Conservation (phyloP, 1,139 yeast species). For the Kodamaea suecica region DNA sequence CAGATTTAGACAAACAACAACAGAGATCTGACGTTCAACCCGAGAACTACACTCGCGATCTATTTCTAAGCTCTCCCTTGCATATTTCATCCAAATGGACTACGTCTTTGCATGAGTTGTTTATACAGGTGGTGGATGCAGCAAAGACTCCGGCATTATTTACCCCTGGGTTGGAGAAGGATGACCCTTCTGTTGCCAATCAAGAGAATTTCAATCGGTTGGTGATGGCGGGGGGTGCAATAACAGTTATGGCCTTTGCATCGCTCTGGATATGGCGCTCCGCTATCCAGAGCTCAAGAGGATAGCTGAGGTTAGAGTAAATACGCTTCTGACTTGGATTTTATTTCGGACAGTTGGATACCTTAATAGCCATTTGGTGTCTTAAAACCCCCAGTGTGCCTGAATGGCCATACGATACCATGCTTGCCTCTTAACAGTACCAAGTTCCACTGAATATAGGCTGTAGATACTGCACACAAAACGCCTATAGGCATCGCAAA, state of each 20-base stretch:
- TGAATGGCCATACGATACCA: too few relatives aligned
- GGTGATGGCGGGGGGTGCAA: slow-evolving; percentile 64
- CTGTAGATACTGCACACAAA: slow-evolving; percentile 1
- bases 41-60: slow-evolving; percentile 71
- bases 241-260: slow-evolving; percentile 58
- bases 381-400: too few relatives aligned
- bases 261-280: slow-evolving; percentile 62
- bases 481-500: slow-evolving; percentile 7
- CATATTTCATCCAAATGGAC: slow-evolving; percentile 92
- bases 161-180: slow-evolving; percentile 79
- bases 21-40: slow-evolving; percentile 86
- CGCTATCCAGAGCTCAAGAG: slow-evolving; percentile 27
- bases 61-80: slow-evolving; percentile 62
- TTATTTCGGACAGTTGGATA: not conserved
- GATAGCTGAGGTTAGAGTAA: too few relatives aligned
- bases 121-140: slow-evolving; percentile 84
- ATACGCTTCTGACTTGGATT: too few relatives aligned
- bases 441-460: too few relatives aligned
- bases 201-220: slow-evolving; percentile 35
- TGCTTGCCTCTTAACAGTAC: too few relatives aligned
- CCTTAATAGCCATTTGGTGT: too few relatives aligned
- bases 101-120: slow-evolving; percentile 77
- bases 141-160: slow-evolving; percentile 75
- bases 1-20: slow-evolving; percentile 92
- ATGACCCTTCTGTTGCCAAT: slow-evolving; percentile 46